Conservation (phyloP, 371 early-diverging fungal genomes). For the Blakeslea trispora region DNA sequence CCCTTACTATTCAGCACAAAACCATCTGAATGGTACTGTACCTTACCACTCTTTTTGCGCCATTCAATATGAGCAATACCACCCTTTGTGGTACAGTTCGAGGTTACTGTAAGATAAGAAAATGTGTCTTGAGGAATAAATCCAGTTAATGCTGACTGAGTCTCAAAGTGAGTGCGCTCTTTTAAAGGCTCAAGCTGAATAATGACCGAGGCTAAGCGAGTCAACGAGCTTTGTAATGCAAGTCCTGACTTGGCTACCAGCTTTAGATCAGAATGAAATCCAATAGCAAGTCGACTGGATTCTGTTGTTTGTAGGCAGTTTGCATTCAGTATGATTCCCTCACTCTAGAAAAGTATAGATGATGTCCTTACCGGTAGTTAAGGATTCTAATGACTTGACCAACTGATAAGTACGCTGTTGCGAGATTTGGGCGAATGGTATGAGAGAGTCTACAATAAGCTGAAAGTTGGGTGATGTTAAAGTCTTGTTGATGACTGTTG, state of each 20-base stretch:
- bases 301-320: too few relatives aligned
- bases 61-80: conserved; percentile 44
- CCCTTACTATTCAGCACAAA: conserved; percentile 11
- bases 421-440: conserved; percentile 31
- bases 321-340: too few relatives aligned
- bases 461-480: conserved; percentile 16
- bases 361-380: conserved; percentile 37
- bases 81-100: conserved; percentile 32
- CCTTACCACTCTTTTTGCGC: conserved; percentile 52
- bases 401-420: conserved; percentile 42
- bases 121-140: conserved; percentile 44
- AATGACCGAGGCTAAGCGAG: conserved; percentile 38
- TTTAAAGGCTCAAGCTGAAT: conserved; percentile 32
- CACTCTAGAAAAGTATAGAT: too few relatives aligned
- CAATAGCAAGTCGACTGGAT: conserved; percentile 29
- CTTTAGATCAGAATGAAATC: conserved; percentile 35
- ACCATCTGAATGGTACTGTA: conserved; percentile 39
- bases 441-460: conserved; percentile 42
- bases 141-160: conserved; percentile 41
- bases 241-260: conserved; percentile 17
- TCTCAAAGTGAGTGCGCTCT: conserved; percentile 32
- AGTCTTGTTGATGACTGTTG: conserved; percentile 22
- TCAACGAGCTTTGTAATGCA: conserved; percentile 27
- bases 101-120: conserved; percentile 39
- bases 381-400: conserved; percentile 36